Base-by-base conservation (phyloP, 2,329 filamentous ascomycete species). In the Corinectria fuckeliana region DNA sequence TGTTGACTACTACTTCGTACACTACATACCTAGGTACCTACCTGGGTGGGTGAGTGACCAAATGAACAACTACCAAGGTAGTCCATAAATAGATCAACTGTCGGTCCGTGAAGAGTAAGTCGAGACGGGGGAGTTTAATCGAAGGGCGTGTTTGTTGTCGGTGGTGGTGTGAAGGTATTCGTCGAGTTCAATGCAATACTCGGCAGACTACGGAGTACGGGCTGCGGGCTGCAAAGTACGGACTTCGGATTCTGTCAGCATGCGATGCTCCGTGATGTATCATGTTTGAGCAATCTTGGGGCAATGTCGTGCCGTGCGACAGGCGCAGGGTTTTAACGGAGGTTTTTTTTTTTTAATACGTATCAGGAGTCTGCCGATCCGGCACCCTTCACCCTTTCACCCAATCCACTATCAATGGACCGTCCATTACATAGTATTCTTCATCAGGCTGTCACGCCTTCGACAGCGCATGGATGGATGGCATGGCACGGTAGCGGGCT, bases 221-320 rank as follows among this genome's bases (percentile, higher is more conserved):
- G 14, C 30, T 14, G 32, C 4, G n/a, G n/a, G n/a, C 32, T 36
- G 18, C 32, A n/a, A 13, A 11, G 5, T 30, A 10, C 28, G 14
- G 30, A 32, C 30, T 14, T 14, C 30, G 30, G 11, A 18, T 32
- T 39, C n/a, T 47, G 26, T 41, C 25, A 25, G 13, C 30, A 50
- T 38, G 41, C n/a, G 55, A 45, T 57, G n/a, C 13, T 28, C 16
- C 36, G 16, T 38, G 48, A 41, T 51, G 23, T 23, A 39, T 55
- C 52, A 30, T 23, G 38, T 45, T 30, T 45, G 25, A 30, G 42
- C 28, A 28, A 28, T 45, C n/a, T 45, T 13, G 32, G 23, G 28
- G 18, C 47, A 25, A 57, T 13, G 30, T 25, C 26, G 49, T 58
- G 49, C 13, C 42, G 49, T 48, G 42, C 49, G 39, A 49, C 55